These are phyloP conservation scores for Tuctoria greenei DNA, from an alignment of 176 grass and related monocot species.

Conservation along the genomic window DNA sequence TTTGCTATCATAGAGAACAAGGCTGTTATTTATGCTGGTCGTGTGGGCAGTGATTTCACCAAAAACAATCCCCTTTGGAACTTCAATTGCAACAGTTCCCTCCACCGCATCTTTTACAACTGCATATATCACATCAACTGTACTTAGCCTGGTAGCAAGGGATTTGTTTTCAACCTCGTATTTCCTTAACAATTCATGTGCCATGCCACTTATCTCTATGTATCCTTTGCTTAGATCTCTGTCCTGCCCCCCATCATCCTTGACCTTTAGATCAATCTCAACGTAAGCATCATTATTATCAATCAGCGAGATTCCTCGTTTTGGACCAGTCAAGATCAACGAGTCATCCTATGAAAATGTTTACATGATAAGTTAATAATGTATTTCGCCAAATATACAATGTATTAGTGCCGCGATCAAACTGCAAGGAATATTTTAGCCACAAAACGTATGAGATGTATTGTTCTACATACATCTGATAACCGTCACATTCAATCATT, in stretches of 20 bases:
- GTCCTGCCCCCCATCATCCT: neutral
- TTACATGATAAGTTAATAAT: neutral
- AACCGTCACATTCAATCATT: too few relatives aligned
- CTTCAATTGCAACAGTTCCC: too few relatives aligned
- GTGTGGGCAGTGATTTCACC: neutral
- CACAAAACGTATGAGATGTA: too few relatives aligned
- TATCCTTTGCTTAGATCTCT: neutral
- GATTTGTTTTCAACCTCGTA: neutral
- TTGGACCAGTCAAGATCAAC: neutral
- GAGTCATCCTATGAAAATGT: neutral
- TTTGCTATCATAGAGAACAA: slow-evolving; percentile 3
- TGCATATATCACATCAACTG: too few relatives aligned
- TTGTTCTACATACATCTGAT: neutral
- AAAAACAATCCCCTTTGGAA: neutral
- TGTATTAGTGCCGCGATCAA: too few relatives aligned
- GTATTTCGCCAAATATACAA: neutral
- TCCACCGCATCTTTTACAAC: too few relatives aligned
- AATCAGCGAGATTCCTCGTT: neutral
- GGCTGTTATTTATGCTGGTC: neutral
- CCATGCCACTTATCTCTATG: neutral
- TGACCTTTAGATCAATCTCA: neutral
- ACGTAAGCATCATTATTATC: neutral
- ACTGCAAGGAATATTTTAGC: too few relatives aligned
- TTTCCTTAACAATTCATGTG: neutral
- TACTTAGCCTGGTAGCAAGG: too few relatives aligned